A percentile compares a stretch with the other conserved stretches of the same genome.
Conservation (phyloP, 768 basidiomycete genomes). For the Boletus reticuloceps region DNA sequence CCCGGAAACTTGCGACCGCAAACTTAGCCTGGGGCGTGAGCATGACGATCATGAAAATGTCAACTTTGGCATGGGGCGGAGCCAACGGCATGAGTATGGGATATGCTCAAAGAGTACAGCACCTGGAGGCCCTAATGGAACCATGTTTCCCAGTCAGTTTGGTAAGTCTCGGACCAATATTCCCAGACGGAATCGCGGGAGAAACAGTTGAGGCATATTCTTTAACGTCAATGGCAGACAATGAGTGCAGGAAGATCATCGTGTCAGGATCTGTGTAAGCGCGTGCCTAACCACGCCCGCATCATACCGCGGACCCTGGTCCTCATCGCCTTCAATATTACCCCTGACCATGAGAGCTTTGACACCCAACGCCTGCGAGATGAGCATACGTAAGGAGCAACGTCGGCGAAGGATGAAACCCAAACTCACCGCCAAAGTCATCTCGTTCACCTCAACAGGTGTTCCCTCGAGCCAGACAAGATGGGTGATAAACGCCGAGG, state of each 20-base stretch:
- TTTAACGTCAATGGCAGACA: neutral
- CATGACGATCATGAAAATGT: neutral
- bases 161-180: neutral
- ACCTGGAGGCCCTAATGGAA: neutral
- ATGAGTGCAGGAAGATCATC: neutral
- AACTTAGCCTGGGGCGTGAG: neutral
- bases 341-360: conserved; percentile 51
- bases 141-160: neutral
- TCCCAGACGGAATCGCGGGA: conserved; percentile 5
- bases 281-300: conserved; percentile 44
- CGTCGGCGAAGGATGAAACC: neutral
- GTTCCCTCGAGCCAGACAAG: conserved; percentile 72
- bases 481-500: conserved; percentile 83
- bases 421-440: conserved; percentile 54
- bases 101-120: neutral
- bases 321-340: conserved; percentile 13
- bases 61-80: neutral
- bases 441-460: conserved; percentile 58
- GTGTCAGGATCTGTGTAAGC: conserved; percentile 33
- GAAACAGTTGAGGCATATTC: neutral
- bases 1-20: neutral
- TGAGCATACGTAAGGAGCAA: conserved; percentile 1
- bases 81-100: neutral
- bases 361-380: conserved; percentile 54
- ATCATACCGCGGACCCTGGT: conserved; percentile 40